Evolutionary conservation across 2,329 filamentous ascomycete genomes (phyloP).

Genomic region (Cladobotryum protrusum): DNA sequence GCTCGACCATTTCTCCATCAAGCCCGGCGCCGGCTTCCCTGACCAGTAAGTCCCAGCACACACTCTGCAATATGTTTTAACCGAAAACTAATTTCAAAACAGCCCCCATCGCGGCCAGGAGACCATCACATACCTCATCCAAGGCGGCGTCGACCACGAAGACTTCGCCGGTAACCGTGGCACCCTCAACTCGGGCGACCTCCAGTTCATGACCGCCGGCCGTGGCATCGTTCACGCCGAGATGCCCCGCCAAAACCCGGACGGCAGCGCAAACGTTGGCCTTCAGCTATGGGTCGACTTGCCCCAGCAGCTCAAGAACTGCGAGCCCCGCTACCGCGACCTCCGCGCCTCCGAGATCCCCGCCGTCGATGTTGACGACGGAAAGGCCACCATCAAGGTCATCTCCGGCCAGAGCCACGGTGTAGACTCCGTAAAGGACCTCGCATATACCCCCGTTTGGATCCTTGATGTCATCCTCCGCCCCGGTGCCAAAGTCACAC

Average conservation of each 20-base stretch:
- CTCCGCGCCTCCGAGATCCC: slow-evolving; percentile 76
- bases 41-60: slow-evolving; percentile 53
- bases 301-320: slow-evolving; percentile 72
- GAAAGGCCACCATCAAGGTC: slow-evolving; percentile 75
- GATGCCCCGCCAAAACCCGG: slow-evolving; percentile 76
- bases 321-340: slow-evolving; percentile 90
- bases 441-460: slow-evolving; percentile 98
- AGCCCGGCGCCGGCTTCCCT: slow-evolving; percentile 78
- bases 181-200: slow-evolving; percentile 77
- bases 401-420: slow-evolving; percentile 82
- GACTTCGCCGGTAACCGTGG: slow-evolving; percentile 84
- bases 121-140: slow-evolving; percentile 81
- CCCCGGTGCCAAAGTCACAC: slow-evolving; percentile 71
- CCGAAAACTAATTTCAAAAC: neutral
- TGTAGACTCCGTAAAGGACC: slow-evolving; percentile 78
- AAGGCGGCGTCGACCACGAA: slow-evolving; percentile 82
- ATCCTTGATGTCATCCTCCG: slow-evolving; percentile 75
- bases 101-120: slow-evolving; percentile 72
- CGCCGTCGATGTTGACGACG: slow-evolving; percentile 60
- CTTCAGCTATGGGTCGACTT: slow-evolving; percentile 96
- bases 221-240: slow-evolving; percentile 90
- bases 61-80: neutral
- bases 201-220: slow-evolving; percentile 98
- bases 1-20: slow-evolving; percentile 86
- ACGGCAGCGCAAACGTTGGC: slow-evolving; percentile 73